Evolutionary conservation across 1,284 basidiomycete species (phyloP), one percentile per base, ranked within the genome.

Genomic region (Moesziomyces sp.): DNA sequence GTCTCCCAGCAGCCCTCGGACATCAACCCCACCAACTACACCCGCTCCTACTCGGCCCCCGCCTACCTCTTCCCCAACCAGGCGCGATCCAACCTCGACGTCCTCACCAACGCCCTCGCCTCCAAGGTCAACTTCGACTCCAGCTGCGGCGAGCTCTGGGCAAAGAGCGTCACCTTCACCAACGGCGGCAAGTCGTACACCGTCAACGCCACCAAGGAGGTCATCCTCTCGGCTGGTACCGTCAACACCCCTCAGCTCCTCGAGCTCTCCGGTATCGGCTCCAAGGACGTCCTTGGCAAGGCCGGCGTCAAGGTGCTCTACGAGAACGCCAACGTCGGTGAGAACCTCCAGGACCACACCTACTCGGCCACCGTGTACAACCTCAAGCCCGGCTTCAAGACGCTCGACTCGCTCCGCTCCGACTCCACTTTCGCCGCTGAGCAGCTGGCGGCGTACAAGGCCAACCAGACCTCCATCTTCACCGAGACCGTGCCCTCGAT

Each of bases 261-360:
- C 5, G 83, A 88, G 66, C 83, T 88, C 16, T 88, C 87, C 13
- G 88, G 88, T 13, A 84, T 88, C 52, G 88, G 88, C 0, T 84
- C 86, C 50, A 63, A 82, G 33, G 58, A 69, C 9, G 81, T 86
- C 2, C 77, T 89, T 4, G 51, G 77, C 43, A 71, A 77, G 38
- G 70, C 86, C 11, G 85, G 84, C n/a, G 86, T 81, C 58, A 55
- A 66, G 56, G 58, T 68, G 4, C 48, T 75, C 45, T 67, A 80
- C 63, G 71, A 80, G 42, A 73, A 79, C 59, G n/a, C 74, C 50
- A 67, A 64, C 52, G 79, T 81, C 11, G 88, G 88, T 4, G 83
- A 86, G 69, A 87, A 88, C 69, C 76, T 88, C 16, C 81, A 81
- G 53, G 87, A 87, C 71, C 87, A 87, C 65, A 74, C 69, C 38